Percentiles rank a stretch among this genome's conserved stretches.
These are phyloP conservation scores for Fusarium sp. DNA, from an alignment of 2,329 filamentous ascomycete genomes.

Conservation along the genomic window DNA sequence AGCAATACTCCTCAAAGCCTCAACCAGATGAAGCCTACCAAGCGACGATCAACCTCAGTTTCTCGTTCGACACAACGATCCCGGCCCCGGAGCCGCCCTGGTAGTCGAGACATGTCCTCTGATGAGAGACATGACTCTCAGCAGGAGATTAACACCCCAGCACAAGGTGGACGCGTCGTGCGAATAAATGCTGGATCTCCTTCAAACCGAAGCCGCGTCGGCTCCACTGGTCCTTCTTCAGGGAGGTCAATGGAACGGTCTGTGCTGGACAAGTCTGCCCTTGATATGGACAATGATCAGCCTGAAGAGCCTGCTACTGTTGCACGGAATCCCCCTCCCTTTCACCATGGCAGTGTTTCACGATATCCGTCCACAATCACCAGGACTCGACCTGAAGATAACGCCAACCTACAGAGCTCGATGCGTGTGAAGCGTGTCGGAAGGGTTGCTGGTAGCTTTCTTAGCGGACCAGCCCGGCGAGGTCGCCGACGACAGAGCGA, in stretches of 20 bases:
- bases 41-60: slow-evolving; percentile 64
- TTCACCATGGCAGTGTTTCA: slow-evolving; percentile 65
- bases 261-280: slow-evolving; percentile 47
- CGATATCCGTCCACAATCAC: slow-evolving; percentile 64
- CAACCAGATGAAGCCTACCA: slow-evolving; percentile 54
- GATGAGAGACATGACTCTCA: slow-evolving; percentile 54
- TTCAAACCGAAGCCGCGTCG: slow-evolving; percentile 54
- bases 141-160: slow-evolving; percentile 65
- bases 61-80: slow-evolving; percentile 52
- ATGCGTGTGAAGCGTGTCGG: slow-evolving; percentile 82
- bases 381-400: slow-evolving; percentile 69
- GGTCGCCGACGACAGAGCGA: slow-evolving; percentile 66
- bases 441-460: slow-evolving; percentile 79
- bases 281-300: slow-evolving; percentile 60
- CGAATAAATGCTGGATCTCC: slow-evolving; percentile 66
- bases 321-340: slow-evolving; percentile 59
- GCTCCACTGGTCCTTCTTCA: slow-evolving; percentile 53
- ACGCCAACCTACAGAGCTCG: slow-evolving; percentile 75
- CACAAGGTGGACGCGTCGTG: slow-evolving; percentile 64
- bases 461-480: slow-evolving; percentile 83
- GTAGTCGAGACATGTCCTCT: slow-evolving; percentile 55
- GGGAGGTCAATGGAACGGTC: slow-evolving; percentile 53
- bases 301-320: slow-evolving; percentile 63
- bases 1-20: slow-evolving; percentile 63
- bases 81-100: slow-evolving; percentile 52